Conservation (phyloP, 345 rosid species). For the Salix arbutifolia region DNA sequence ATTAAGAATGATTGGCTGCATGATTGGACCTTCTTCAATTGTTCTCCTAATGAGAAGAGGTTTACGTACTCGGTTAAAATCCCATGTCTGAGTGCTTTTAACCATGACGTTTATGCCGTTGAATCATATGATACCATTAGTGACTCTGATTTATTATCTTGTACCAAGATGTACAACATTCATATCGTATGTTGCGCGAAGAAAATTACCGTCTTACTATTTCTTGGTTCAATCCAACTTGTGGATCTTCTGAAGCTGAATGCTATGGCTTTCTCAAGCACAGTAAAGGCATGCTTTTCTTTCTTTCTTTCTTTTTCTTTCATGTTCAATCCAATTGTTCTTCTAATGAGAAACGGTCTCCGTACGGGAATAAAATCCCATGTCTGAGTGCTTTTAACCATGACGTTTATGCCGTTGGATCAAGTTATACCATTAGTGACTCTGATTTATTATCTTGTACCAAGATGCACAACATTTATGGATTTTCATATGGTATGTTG, state of each 20-base stretch:
- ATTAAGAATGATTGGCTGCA: background rate
- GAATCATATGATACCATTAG: fast-evolving
- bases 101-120: background rate
- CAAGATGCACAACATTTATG: background rate
- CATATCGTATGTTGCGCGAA: background rate
- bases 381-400: background rate
- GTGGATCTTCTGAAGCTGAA: background rate
- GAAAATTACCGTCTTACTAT: background rate
- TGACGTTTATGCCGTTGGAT: background rate
- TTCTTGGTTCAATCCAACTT: background rate
- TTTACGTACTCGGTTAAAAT: fast-evolving
- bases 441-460: background rate
- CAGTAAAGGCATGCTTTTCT: background rate
- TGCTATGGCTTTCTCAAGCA: background rate
- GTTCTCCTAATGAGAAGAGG: background rate
- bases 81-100: background rate
- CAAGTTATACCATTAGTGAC: background rate
- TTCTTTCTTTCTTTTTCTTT: background rate
- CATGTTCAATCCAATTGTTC: constrained; percentile 2
- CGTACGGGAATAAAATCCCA: fast-evolving
- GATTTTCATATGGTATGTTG: background rate
- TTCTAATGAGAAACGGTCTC: background rate
- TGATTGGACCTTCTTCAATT: background rate
- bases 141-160: background rate
- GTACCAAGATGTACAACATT: constrained; percentile 14